A percentile compares a stretch with the other conserved stretches of the same genome.
These are phyloP conservation scores for Aspergillus neoniger DNA, from an alignment of 2,329 filamentous ascomycete species.

Conservation along the genomic window DNA sequence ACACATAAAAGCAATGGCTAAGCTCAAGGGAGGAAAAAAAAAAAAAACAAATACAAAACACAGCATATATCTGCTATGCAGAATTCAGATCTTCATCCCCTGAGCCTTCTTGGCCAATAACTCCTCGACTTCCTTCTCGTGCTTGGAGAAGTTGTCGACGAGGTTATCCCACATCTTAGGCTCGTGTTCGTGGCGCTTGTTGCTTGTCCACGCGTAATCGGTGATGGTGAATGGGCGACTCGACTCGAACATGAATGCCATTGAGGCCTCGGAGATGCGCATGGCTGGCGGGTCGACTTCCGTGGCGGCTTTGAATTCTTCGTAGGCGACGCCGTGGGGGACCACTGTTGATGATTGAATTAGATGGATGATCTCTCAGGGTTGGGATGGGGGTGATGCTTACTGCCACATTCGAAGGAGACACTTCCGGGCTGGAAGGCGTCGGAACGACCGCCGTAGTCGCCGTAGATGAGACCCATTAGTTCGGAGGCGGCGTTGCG, in stretches of 20 bases:
- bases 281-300: slow-evolving; percentile 29
- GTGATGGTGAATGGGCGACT: slow-evolving; percentile 39
- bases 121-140: slow-evolving; percentile 51
- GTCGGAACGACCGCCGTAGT: slow-evolving; percentile 38
- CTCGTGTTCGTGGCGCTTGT: slow-evolving; percentile 50
- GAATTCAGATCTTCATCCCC: slow-evolving; percentile 17
- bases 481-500: slow-evolving; percentile 44
- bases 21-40: not conserved
- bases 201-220: slow-evolving; percentile 38
- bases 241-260: slow-evolving; percentile 41
- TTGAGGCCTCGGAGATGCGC: slow-evolving; percentile 36
- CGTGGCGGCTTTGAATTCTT: slow-evolving; percentile 36
- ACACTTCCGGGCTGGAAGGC: slow-evolving; percentile 38
- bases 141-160: slow-evolving; percentile 54
- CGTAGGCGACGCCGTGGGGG: slow-evolving; percentile 39
- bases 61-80: not conserved
- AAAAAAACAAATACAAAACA: not conserved
- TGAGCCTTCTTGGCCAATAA: slow-evolving; percentile 40
- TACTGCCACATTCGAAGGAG: slow-evolving; percentile 40
- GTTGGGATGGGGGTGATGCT: not conserved
- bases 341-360: slow-evolving; percentile 28
- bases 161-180: slow-evolving; percentile 58
- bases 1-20: not conserved
- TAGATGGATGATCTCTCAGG: not conserved
- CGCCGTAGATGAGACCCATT: slow-evolving; percentile 42